Conservation (phyloP, 31 red algal species). For the Asparagopsis taxiformis region DNA sequence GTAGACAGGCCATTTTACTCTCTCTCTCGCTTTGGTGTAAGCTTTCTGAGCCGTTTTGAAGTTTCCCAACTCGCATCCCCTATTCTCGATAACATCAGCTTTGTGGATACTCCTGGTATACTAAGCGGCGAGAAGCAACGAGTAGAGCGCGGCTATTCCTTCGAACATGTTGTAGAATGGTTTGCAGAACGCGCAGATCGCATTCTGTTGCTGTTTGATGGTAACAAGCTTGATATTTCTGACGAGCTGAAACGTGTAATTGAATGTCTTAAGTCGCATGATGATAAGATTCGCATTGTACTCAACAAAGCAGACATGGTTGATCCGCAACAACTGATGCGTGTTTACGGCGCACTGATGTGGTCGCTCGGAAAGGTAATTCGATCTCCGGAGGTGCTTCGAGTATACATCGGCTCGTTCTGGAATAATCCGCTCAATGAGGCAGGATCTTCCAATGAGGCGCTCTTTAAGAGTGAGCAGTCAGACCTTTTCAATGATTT, state of each 20-base stretch:
- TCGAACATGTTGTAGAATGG: constrained; percentile 85
- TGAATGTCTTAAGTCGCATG: constrained; percentile 73
- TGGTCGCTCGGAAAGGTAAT: constrained; percentile 85
- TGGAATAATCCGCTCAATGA: constrained; percentile 72
- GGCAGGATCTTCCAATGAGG: constrained; percentile 42
- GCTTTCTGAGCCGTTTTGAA: constrained; percentile 80
- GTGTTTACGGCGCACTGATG: constrained; percentile 92
- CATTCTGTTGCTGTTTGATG: constrained; percentile 80
- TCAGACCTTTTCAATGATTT: constrained; percentile 72
- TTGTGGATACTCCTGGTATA: constrained; percentile 86
- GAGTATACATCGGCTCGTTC: constrained; percentile 86
- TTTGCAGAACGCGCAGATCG: constrained; percentile 85
- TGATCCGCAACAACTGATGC: constrained; percentile 79
- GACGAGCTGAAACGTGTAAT: constrained; percentile 91
- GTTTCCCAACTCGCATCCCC: constrained; percentile 75
- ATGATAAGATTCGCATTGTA: constrained; percentile 87
- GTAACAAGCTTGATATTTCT: constrained; percentile 88
- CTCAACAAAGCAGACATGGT: constrained; percentile 90
- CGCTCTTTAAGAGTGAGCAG: constrained; percentile 72
- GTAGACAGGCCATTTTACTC: constrained; percentile 70
- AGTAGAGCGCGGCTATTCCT: constrained; percentile 74
- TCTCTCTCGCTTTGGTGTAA: constrained; percentile 64
- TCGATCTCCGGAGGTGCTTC: constrained; percentile 74
- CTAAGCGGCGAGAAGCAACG: constrained; percentile 83
- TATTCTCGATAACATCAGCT: constrained; percentile 80